Conservation (phyloP, 2,329 filamentous ascomycete species). For the Colletotrichum lindemuthianum region DNA sequence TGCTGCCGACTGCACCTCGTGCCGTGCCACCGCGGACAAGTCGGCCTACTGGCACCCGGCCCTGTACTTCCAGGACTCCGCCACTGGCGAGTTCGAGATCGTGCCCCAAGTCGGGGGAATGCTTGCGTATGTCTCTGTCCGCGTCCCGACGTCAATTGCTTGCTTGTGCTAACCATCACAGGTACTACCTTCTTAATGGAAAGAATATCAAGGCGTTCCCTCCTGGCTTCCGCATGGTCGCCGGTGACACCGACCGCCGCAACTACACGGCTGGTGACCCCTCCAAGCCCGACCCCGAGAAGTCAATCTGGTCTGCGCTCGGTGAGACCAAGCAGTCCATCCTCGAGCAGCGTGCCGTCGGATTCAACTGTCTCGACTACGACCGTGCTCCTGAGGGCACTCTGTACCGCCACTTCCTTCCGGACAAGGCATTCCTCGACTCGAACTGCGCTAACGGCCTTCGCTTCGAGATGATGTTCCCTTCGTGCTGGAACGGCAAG, state of each 20-base stretch:
- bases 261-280: constrained; percentile 77
- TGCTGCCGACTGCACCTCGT: constrained; percentile 79
- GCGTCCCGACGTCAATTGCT: background rate
- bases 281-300: constrained; percentile 69
- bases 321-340: constrained; percentile 73
- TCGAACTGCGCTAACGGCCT: constrained; percentile 83
- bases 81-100: constrained; percentile 72
- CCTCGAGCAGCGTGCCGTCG: constrained; percentile 82
- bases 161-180: constrained; percentile 43
- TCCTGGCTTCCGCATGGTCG: constrained; percentile 81
- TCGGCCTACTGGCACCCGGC: constrained; percentile 89
- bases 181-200: constrained; percentile 84
- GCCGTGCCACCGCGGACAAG: constrained; percentile 80
- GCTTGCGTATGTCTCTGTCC: constrained; percentile 74
- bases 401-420: constrained; percentile 83
- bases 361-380: constrained; percentile 97
- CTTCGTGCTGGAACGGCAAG: constrained; percentile 87
- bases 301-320: constrained; percentile 74
- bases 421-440: constrained; percentile 83
- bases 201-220: constrained; percentile 79
- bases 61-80: constrained; percentile 77
- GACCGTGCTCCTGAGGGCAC: constrained; percentile 71
- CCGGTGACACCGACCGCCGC: constrained; percentile 75
- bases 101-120: constrained; percentile 84
- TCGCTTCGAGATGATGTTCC: constrained; percentile 87